These are phyloP conservation scores for Blastobotrys persicus DNA, from an alignment of 1,139 yeast genomes.

Conservation along the genomic window DNA sequence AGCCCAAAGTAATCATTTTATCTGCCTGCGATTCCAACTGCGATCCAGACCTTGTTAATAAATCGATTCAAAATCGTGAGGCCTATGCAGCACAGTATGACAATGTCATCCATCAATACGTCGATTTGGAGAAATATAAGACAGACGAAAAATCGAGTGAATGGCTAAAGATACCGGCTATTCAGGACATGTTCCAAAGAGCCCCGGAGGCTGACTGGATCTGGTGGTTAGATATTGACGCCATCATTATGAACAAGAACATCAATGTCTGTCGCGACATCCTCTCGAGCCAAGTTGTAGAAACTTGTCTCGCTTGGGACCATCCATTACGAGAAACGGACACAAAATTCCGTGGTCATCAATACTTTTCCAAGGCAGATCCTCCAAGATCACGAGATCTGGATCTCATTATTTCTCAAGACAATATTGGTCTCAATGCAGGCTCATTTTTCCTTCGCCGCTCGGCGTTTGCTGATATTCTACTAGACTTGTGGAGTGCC, in stretches of 20 bases:
- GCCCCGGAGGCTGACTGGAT: slow-evolving; percentile 36
- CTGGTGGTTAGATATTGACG: slow-evolving; percentile 36
- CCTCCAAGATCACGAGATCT: slow-evolving; percentile 21
- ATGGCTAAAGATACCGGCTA: slow-evolving; percentile 35
- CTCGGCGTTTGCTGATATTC: slow-evolving; percentile 25
- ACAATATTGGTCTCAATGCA: slow-evolving; percentile 36
- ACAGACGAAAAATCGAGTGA: slow-evolving; percentile 20
- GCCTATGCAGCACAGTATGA: slow-evolving; percentile 36
- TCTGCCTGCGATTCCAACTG: slow-evolving; percentile 34
- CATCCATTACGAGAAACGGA: slow-evolving; percentile 26
- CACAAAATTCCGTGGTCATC: slow-evolving; percentile 26
- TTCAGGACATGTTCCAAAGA: slow-evolving; percentile 29
- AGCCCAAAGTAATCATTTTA: slow-evolving; percentile 29
- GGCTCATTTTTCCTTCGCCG: slow-evolving; percentile 39
- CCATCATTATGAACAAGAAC: slow-evolving; percentile 23
- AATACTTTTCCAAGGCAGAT: slow-evolving; percentile 12
- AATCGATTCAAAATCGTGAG: slow-evolving; percentile 33
- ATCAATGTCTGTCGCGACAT: slow-evolving; percentile 32
- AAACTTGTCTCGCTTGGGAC: slow-evolving; percentile 24
- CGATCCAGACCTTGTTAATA: slow-evolving; percentile 28
- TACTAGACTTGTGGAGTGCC: slow-evolving; percentile 29
- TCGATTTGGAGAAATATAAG: slow-evolving; percentile 28
- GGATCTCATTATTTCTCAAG: slow-evolving; percentile 33
- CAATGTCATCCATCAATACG: slow-evolving; percentile 31
- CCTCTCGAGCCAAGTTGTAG: slow-evolving; percentile 21